These are phyloP conservation scores for Scedosporium boydii DNA, from an alignment of 2,329 filamentous ascomycete genomes.

Conservation along the genomic window DNA sequence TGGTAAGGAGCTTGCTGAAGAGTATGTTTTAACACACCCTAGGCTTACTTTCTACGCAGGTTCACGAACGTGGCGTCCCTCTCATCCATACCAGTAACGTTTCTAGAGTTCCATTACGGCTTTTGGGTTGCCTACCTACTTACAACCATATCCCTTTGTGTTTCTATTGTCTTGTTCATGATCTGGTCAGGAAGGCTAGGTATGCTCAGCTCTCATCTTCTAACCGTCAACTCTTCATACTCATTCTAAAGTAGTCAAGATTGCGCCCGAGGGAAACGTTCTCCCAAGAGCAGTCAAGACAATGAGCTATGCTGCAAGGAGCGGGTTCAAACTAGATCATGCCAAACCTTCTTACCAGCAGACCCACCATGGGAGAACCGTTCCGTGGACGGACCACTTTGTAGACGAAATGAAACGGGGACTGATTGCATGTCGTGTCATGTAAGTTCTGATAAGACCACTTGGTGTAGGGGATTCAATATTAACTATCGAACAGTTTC, in stretches of 20 bases:
- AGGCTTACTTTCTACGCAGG: constrained; percentile 19
- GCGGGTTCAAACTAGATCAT: constrained; percentile 19
- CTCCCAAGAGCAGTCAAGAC: constrained; percentile 37
- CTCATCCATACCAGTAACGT: constrained; percentile 55
- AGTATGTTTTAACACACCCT: not conserved
- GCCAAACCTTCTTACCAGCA: constrained; percentile 51
- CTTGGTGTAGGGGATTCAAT: not conserved
- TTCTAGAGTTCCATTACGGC: constrained; percentile 65
- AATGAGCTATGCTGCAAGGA: not conserved
- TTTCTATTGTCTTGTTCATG: constrained; percentile 53
- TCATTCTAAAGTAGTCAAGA: not conserved
- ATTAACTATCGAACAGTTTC: not conserved
- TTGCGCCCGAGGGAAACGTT: constrained; percentile 28
- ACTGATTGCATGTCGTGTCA: constrained; percentile 58
- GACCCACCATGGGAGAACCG: constrained; percentile 51
- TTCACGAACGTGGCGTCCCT: constrained; percentile 64
- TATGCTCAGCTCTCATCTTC: constrained; percentile 45
- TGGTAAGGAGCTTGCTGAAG: not conserved
- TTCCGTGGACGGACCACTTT: constrained; percentile 68
- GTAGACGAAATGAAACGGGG: constrained; percentile 66
- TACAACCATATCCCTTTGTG: constrained; percentile 54
- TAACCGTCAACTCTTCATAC: constrained; percentile 56
- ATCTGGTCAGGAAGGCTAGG: constrained; percentile 49
- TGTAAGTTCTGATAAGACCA: constrained; percentile 24
- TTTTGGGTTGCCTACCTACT: constrained; percentile 66